Evolutionary conservation across 495 filamentous ascomycete species (phyloP).

Genomic region (Astrothelium macrocarpum): DNA sequence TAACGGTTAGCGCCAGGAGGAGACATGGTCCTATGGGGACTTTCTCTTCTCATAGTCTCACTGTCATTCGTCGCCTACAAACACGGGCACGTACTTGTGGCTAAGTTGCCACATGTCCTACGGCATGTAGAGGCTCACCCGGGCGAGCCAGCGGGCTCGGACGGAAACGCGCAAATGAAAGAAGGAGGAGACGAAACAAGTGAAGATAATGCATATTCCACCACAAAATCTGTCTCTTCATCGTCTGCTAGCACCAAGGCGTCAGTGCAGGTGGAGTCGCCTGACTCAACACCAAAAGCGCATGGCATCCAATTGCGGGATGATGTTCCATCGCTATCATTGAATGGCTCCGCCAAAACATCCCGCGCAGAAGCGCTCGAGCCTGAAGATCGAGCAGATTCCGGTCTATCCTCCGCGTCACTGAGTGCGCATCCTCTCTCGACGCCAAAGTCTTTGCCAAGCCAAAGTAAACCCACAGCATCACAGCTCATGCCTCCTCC

Average conservation of each 20-base stretch:
- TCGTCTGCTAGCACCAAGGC: background rate
- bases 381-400: background rate
- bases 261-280: constrained; percentile 18
- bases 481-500: constrained; percentile 20
- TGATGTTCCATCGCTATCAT: background rate
- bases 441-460: constrained; percentile 1
- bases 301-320: constrained; percentile 7
- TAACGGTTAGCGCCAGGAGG: background rate
- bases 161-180: background rate
- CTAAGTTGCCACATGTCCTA: background rate
- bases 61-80: background rate
- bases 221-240: background rate
- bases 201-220: background rate
- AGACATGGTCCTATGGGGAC: background rate
- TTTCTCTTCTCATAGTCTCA: background rate
- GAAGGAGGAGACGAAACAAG: background rate
- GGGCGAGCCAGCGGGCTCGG: background rate
- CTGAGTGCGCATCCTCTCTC: background rate
- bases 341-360: background rate
- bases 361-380: background rate
- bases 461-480: background rate
- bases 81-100: background rate
- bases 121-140: background rate
- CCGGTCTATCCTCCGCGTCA: background rate
- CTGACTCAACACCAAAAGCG: constrained; percentile 44